These are phyloP conservation scores for Pleomassaria siparia DNA, from an alignment of 2,329 filamentous ascomycete species.

Conservation along the genomic window DNA sequence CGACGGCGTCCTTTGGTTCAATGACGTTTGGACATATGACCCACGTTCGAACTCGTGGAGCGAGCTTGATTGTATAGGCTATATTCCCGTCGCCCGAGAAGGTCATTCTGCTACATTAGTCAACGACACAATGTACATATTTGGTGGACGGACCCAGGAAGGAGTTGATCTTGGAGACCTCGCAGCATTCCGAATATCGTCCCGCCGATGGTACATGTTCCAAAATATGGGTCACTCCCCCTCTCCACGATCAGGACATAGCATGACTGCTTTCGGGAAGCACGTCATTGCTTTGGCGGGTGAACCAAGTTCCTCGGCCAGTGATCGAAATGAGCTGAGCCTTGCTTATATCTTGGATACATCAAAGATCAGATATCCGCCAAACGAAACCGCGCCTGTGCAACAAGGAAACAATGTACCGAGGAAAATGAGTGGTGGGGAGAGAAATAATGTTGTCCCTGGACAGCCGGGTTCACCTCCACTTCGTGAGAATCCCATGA, in stretches of 20 bases:
- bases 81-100: slow-evolving; percentile 90
- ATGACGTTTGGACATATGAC: slow-evolving; percentile 97
- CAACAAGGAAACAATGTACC: slow-evolving; percentile 37
- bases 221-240: slow-evolving; percentile 99
- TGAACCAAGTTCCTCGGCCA: slow-evolving; percentile 85
- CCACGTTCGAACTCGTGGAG: slow-evolving; percentile 79
- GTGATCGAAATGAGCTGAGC: slow-evolving; percentile 80
- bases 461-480: slow-evolving; percentile 36
- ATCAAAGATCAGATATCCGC: slow-evolving; percentile 90
- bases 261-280: slow-evolving; percentile 94
- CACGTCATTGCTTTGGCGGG: slow-evolving; percentile 90
- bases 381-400: slow-evolving; percentile 60
- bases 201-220: slow-evolving; percentile 96
- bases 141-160: slow-evolving; percentile 92
- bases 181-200: slow-evolving; percentile 79
- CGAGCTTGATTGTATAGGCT: slow-evolving; percentile 93
- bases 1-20: slow-evolving; percentile 96
- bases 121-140: slow-evolving; percentile 98
- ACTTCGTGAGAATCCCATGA: slow-evolving; percentile 48
- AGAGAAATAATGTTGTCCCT: slow-evolving; percentile 45
- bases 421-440: slow-evolving; percentile 51
- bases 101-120: slow-evolving; percentile 92
- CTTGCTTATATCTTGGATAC: slow-evolving; percentile 93
- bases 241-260: slow-evolving; percentile 90
- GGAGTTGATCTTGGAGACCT: slow-evolving; percentile 90